A percentile compares a stretch with the other conserved stretches of the same genome.
Evolutionary conservation across 805 yeast species (phyloP).

Genomic region (Zygotorulaspora florentina): DNA sequence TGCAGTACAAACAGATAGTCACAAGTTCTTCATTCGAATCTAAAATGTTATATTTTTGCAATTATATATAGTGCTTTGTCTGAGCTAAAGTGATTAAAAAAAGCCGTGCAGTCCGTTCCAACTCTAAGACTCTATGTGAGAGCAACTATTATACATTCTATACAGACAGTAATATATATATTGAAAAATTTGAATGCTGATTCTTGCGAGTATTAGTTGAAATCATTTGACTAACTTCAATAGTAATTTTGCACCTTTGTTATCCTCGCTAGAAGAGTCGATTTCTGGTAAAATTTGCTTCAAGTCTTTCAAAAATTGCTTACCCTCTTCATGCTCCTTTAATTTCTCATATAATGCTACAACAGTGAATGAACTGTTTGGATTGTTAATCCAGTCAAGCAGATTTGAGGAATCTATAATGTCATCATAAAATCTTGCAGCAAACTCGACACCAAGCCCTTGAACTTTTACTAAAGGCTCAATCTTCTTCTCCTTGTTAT

Average conservation of each 20-base stretch:
- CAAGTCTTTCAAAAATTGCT: constrained; percentile 50
- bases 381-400: constrained; percentile 62
- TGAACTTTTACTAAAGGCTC: constrained; percentile 41
- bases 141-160: background rate
- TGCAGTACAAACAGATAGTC: background rate
- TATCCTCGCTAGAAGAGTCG: constrained; percentile 40
- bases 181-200: background rate
- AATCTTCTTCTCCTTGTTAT: constrained; percentile 53
- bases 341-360: constrained; percentile 74
- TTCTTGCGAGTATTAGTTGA: background rate
- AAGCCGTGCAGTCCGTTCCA: background rate
- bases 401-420: constrained; percentile 51
- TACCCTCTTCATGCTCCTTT: constrained; percentile 42
- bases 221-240: constrained; percentile 35
- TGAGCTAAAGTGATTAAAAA: no score
- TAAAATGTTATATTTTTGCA: background rate
- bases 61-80: background rate
- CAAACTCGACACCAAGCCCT: constrained; percentile 58
- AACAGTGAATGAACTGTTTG: constrained; percentile 72
- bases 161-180: background rate
- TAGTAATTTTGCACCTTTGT: constrained; percentile 63
- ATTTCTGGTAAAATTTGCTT: constrained; percentile 46
- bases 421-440: constrained; percentile 47
- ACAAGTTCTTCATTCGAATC: background rate
- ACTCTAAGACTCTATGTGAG: background rate